phyloP scores from a whole-genome alignment of 768 basidiomycete species.

The Multifurca ochricompacta region DNA sequence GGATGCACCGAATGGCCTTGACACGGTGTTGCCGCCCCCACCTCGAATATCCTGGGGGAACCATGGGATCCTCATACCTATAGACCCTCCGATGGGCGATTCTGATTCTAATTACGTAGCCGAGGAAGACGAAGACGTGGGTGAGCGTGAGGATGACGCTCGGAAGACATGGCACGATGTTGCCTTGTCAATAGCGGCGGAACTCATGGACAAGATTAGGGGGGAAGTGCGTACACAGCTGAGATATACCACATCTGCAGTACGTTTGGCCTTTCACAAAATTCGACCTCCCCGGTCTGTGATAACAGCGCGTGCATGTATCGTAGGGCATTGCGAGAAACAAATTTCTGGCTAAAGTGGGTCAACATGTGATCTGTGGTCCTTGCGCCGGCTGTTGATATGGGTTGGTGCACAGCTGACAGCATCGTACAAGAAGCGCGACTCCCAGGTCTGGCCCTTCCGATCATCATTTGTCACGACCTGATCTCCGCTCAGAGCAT shows the following conservation, averaged over 20 bases:
- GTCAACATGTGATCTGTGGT: slow-evolving; percentile 3
- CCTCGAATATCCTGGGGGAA: slow-evolving; percentile 55
- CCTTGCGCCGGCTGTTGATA: not conserved
- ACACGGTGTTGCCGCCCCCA: slow-evolving; percentile 70
- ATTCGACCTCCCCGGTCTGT: too few relatives aligned
- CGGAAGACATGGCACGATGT: slow-evolving; percentile 83
- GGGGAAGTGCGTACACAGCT: slow-evolving; percentile 58
- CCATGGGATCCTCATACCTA: slow-evolving; percentile 56
- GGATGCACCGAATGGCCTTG: slow-evolving; percentile 60
- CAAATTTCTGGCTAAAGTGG: slow-evolving; percentile 90
- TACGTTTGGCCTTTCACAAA: too few relatives aligned
- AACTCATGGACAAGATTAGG: slow-evolving; percentile 72
- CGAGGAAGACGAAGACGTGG: not conserved
- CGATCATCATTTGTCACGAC: not conserved
- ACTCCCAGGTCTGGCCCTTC: slow-evolving; percentile 53
- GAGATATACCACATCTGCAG: slow-evolving; percentile 92
- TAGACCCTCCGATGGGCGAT: slow-evolving; percentile 29
- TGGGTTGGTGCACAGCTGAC: slow-evolving; percentile 46
- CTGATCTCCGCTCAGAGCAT: slow-evolving; percentile 50
- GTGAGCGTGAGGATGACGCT: slow-evolving; percentile 27
- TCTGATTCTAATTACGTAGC: not conserved
- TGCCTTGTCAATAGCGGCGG: slow-evolving; percentile 81
- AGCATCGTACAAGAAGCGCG: slow-evolving; percentile 88
- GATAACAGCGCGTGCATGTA: not conserved
- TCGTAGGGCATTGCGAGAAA: slow-evolving; percentile 81